These are phyloP conservation scores for Trapa incisa DNA, from an alignment of 345 rosid genomes.

Conservation along the genomic window DNA sequence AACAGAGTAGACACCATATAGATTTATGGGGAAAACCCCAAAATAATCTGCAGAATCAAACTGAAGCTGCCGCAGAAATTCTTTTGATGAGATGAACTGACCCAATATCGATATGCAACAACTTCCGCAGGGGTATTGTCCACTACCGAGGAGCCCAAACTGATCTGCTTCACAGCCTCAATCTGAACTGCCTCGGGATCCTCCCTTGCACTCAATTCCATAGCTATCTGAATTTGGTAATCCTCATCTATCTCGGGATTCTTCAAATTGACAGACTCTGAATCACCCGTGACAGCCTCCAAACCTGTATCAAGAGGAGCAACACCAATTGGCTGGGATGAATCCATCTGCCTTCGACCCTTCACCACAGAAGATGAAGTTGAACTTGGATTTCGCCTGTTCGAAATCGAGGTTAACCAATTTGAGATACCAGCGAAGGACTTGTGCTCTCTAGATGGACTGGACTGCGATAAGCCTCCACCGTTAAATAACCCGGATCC, in stretches of 20 bases:
- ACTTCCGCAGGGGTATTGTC: constrained; percentile 82
- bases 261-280: constrained; percentile 38
- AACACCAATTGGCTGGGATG: constrained; percentile 21
- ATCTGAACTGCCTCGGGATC: constrained; percentile 99
- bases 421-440: constrained; percentile 61
- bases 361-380: constrained; percentile 45
- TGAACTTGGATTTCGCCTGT: constrained; percentile 43
- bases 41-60: not conserved
- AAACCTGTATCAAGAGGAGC: constrained; percentile 9
- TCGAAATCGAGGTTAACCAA: constrained; percentile 72
- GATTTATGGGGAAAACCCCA: not conserved
- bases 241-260: constrained; percentile 82
- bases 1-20: not conserved
- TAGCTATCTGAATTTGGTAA: constrained; percentile 83
- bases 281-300: constrained; percentile 29
- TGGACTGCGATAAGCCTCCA: constrained; percentile 2
- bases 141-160: constrained; percentile 65
- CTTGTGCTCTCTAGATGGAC: constrained; percentile 39
- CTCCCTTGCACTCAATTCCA: constrained; percentile 93
- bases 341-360: constrained; percentile 33
- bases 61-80: not conserved
- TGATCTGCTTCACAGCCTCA: constrained; percentile 93
- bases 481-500: constrained; percentile 51
- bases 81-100: constrained; percentile 21
- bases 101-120: constrained; percentile 94